Evolutionary conservation across 345 rosid species (phyloP), one percentile per base, ranked within the genome.

Genomic region (Hibiscus syriacus): DNA sequence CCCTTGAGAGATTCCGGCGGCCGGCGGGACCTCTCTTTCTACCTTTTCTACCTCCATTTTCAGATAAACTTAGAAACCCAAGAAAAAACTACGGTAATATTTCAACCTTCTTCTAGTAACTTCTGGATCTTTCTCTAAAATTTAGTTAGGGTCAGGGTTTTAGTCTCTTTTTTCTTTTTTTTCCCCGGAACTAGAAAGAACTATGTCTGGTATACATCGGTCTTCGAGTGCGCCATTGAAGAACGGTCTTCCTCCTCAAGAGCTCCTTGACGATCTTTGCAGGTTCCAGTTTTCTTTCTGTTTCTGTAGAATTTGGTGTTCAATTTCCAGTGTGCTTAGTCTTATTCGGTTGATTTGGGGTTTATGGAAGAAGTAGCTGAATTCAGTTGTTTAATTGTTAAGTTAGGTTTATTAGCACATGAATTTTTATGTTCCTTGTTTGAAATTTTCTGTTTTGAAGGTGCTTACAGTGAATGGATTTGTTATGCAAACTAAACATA

Each of bases 261-360:
- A 95, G 60, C 98, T 95, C 77, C 98, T 95, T 55, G 97, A 95
- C 80, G 98, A 95, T 86, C 98, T 95, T 65, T 95, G 98, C 95
- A 94, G 99, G 99, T 93, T 39, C 5, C n/a, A 8, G 38, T n/a
- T 32, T 34, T 55, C 5, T 46, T 20, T 48, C 5, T 29, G 38
- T 43, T 48, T 25, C 7, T 20, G 5, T 63, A 39, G 25, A 55
- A 38, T 36, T 55, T 26, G 13, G 11, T 19, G 45, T 29, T 66
- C 1, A 12, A 50, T 20, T 45, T 66, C 19, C 17, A 11, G 12
- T 20, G 20, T 19, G 2, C 2, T 27, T 16, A 16, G 25, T 16
- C 2, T 36, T 36, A 9, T 60, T 38, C 0, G 19, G 14, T 39
- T 22, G 17, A 6, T 22, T 39, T 36, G 10, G 26, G 23, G 22